phyloP scores from a whole-genome alignment of 2,329 filamentous ascomycete genomes.

The Colletotrichum falcatum region DNA sequence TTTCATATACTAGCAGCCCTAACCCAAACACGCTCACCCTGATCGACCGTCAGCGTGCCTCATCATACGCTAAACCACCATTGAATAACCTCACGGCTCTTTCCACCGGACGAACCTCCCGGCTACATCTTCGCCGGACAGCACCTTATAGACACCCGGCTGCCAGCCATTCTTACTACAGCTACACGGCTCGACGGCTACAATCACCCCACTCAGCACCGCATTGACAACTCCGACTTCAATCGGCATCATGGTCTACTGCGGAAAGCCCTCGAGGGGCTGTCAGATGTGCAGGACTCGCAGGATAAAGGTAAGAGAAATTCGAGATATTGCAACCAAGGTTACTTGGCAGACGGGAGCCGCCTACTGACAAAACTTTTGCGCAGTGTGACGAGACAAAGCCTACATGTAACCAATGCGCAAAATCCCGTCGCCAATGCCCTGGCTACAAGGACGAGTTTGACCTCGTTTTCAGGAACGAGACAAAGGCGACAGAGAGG shows the following conservation, averaged over 20 bases:
- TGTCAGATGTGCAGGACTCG: conserved; percentile 81
- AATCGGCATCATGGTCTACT: conserved; percentile 68
- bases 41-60: conserved; percentile 13
- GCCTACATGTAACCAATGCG: conserved; percentile 74
- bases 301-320: conserved; percentile 75
- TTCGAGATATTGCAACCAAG: neutral
- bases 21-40: conserved; percentile 15
- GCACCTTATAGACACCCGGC: neutral
- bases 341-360: neutral
- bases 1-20: conserved; percentile 14
- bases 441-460: conserved; percentile 79
- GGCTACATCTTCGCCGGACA: too few species aligned
- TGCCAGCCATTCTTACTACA: neutral
- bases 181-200: neutral
- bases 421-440: conserved; percentile 72
- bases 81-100: neutral
- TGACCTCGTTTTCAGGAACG: conserved; percentile 78
- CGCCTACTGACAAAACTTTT: conserved; percentile 39
- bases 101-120: neutral
- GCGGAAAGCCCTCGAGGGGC: conserved; percentile 74
- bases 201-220: conserved; percentile 41
- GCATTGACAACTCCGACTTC: conserved; percentile 44
- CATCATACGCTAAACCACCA: conserved; percentile 13
- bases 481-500: conserved; percentile 75
- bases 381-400: conserved; percentile 74